phyloP scores from a whole-genome alignment of 164 flowering plant genomes.

The Warburgia ugandensis region DNA sequence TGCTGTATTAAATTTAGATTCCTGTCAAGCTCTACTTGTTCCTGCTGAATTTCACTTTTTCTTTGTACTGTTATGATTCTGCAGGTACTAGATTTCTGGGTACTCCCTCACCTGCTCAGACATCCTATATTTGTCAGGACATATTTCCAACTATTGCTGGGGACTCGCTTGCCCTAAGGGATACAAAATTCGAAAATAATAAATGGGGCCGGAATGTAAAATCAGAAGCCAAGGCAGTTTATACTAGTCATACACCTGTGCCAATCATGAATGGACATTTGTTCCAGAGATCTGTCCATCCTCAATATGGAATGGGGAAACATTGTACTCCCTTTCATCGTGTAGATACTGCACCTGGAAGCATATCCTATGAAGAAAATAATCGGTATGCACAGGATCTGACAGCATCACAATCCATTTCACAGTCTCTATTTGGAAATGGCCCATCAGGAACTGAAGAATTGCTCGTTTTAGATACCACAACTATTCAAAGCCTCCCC shows the following conservation, averaged over 20 bases:
- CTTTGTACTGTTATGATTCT: too few species aligned
- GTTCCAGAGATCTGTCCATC: constrained; percentile 17
- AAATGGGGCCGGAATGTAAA: constrained; percentile 30
- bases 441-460: constrained; percentile 29
- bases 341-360: constrained; percentile 14
- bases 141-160: constrained; percentile 33
- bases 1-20: not conserved
- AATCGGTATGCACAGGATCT: constrained; percentile 21
- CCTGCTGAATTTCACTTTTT: not conserved
- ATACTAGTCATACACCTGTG: constrained; percentile 17
- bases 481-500: constrained; percentile 33
- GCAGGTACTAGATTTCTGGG: constrained; percentile 32
- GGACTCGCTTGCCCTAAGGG: constrained; percentile 23
- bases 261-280: constrained; percentile 21
- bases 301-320: constrained; percentile 21
- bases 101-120: constrained; percentile 16
- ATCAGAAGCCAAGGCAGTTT: constrained; percentile 27
- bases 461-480: constrained; percentile 24
- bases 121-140: constrained; percentile 45
- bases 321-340: constrained; percentile 21
- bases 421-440: constrained; percentile 21
- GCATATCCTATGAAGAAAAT: constrained; percentile 18
- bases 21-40: not conserved
- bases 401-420: constrained; percentile 16
- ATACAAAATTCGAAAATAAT: constrained; percentile 25